phyloP scores from a whole-genome alignment of 352 stramenopile species.

The Globisporangium recalcitrans region DNA sequence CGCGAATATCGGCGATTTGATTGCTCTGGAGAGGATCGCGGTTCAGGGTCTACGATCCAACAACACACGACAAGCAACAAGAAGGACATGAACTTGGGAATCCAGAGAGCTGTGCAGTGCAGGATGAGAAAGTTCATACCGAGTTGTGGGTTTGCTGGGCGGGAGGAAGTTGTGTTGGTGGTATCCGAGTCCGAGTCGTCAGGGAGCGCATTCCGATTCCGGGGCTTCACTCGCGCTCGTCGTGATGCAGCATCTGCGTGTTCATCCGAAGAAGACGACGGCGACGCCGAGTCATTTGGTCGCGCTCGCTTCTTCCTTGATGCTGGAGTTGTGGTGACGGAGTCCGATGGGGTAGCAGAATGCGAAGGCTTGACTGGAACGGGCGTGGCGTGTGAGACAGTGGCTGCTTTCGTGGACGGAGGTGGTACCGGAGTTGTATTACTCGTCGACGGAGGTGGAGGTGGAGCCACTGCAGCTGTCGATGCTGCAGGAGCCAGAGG shows the following conservation, averaged over 20 bases:
- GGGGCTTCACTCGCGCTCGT: constrained; percentile 22
- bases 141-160: neutral
- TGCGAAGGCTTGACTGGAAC: neutral
- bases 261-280: constrained; percentile 7
- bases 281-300: constrained; percentile 9
- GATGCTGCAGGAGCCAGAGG: neutral
- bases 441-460: too few relatives aligned
- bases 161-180: neutral
- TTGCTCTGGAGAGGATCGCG: constrained; percentile 6
- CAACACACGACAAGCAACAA: neutral
- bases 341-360: neutral
- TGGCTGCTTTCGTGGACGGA: neutral
- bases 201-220: neutral
- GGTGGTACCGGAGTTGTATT: neutral
- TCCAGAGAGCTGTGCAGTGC: too few relatives aligned
- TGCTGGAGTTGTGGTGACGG: neutral
- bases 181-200: constrained; percentile 8
- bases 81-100: too few relatives aligned
- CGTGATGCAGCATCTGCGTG: neutral
- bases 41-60: neutral
- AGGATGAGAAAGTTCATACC: neutral
- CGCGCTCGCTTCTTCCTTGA: constrained; percentile 29
- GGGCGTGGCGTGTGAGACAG: neutral
- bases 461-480: neutral
- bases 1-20: constrained; percentile 15